A percentile compares a stretch with the other conserved stretches of the same genome.
These are phyloP conservation scores for Gossypium australe DNA, from an alignment of 345 rosid genomes.

Conservation along the genomic window DNA sequence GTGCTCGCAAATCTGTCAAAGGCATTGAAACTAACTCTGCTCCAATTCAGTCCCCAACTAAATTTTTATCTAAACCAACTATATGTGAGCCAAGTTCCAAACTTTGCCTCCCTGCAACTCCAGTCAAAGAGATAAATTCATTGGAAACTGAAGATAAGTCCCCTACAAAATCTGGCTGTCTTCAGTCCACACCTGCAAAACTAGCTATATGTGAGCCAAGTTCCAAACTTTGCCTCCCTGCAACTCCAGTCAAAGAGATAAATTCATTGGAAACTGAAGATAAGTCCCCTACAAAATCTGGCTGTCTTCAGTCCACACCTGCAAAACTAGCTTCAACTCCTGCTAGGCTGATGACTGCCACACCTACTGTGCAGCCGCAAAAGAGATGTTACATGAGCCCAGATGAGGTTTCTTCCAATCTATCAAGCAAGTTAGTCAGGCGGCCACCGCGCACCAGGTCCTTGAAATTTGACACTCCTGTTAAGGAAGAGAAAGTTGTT, in stretches of 20 bases:
- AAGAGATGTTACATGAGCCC: slow-evolving; percentile 54
- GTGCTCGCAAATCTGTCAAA: slow-evolving; percentile 10
- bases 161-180: slow-evolving; percentile 21
- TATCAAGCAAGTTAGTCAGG: slow-evolving; percentile 53
- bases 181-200: slow-evolving; percentile 60
- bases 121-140: slow-evolving; percentile 28
- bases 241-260: too few species aligned
- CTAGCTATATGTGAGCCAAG: slow-evolving; percentile 12
- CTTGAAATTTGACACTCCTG: slow-evolving; percentile 49
- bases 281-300: too few species aligned
- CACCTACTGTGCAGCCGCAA: slow-evolving; percentile 32
- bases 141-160: slow-evolving; percentile 11
- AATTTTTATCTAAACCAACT: slow-evolving; percentile 14
- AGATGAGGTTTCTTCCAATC: slow-evolving; percentile 38
- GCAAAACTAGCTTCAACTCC: slow-evolving; percentile 34
- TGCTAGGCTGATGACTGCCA: slow-evolving; percentile 34
- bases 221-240: too few species aligned
- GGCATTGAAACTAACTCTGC: slow-evolving; percentile 17
- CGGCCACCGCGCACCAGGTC: slow-evolving; percentile 54
- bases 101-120: slow-evolving; percentile 30
- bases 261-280: too few species aligned
- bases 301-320: too few species aligned
- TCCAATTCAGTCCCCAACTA: slow-evolving; percentile 24
- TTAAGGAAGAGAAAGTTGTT: slow-evolving; percentile 23
- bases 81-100: neutral